These are phyloP conservation scores for Arthroderma sp. DNA, from an alignment of 2,329 filamentous ascomycete species.

Conservation along the genomic window DNA sequence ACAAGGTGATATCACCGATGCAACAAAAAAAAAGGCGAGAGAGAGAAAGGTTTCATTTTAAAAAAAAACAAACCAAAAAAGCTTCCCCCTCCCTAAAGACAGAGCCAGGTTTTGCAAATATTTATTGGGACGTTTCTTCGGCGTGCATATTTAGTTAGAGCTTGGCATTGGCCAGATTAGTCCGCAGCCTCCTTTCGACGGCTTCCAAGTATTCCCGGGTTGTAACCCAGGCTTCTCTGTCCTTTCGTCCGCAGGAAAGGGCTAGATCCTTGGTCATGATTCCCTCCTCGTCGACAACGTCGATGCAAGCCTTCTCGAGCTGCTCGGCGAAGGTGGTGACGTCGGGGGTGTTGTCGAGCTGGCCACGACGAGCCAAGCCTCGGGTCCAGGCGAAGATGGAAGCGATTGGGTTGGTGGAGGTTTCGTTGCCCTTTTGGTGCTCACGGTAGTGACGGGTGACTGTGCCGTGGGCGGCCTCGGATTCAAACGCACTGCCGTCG, in stretches of 20 bases:
- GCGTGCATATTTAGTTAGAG: conserved; percentile 1
- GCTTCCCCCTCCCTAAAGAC: too few species aligned
- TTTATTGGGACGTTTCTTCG: too few species aligned
- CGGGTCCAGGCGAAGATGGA: conserved; percentile 99
- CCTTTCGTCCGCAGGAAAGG: conserved; percentile 82
- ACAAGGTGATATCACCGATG: too few species aligned
- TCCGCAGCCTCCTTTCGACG: conserved; percentile 80
- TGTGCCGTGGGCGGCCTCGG: conserved; percentile 94
- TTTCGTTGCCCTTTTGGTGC: conserved; percentile 95
- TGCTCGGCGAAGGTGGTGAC: conserved; percentile 81
- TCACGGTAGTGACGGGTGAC: conserved; percentile 98
- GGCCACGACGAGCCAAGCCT: conserved; percentile 81
- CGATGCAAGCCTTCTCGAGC: conserved; percentile 84
- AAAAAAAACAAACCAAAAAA: too few species aligned
- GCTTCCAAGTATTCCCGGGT: conserved; percentile 84
- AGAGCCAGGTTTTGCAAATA: too few species aligned
- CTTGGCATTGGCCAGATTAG: conserved; percentile 38
- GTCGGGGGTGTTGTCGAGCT: conserved; percentile 85
- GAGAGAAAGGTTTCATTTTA: too few species aligned
- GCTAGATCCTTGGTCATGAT: conserved; percentile 99
- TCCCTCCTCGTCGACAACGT: conserved; percentile 83
- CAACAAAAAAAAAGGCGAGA: too few species aligned
- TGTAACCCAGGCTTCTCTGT: conserved; percentile 73
- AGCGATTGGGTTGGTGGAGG: conserved; percentile 95
- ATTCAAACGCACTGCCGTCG: conserved; percentile 92